These are phyloP conservation scores for Colletotrichum incanum DNA, from an alignment of 2,329 filamentous ascomycete species.

Conservation along the genomic window DNA sequence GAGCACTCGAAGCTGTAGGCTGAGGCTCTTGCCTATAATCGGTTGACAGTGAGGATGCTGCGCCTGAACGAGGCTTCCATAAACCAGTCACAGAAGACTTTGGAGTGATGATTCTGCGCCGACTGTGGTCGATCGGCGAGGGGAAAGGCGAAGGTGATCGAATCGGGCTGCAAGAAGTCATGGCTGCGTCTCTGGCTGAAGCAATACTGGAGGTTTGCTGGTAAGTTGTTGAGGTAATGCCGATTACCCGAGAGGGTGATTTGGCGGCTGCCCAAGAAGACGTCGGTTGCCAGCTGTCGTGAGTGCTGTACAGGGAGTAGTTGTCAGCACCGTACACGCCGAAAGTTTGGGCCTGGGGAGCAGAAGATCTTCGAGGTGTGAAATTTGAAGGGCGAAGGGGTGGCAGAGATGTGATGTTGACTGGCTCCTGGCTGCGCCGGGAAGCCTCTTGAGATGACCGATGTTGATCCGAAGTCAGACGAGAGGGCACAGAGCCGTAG, in stretches of 20 bases:
- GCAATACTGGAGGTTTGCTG: background rate
- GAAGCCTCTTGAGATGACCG: background rate
- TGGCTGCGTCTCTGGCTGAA: background rate
- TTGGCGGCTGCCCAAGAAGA: background rate
- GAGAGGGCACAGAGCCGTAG: constrained; percentile 2
- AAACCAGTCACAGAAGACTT: background rate
- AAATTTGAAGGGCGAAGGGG: constrained; percentile 5
- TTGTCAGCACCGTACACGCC: background rate
- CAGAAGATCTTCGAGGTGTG: background rate
- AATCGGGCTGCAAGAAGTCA: background rate
- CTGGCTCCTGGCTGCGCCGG: background rate
- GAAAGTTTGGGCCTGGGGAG: background rate
- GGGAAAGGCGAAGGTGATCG: background rate
- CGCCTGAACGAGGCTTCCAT: background rate
- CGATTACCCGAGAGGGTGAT: background rate
- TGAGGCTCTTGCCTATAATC: background rate
- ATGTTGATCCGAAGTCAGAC: background rate
- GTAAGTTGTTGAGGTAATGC: background rate
- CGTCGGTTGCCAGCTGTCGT: background rate
- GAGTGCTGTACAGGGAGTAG: background rate
- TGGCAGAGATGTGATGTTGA: constrained; percentile 1
- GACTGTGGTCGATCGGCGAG: background rate
- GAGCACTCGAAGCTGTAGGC: background rate
- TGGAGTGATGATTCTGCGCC: background rate
- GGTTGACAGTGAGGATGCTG: background rate